Evolutionary conservation across 768 basidiomycete species (phyloP), one percentile per base, ranked within the genome.

Genomic region (Termitomyces sp.): DNA sequence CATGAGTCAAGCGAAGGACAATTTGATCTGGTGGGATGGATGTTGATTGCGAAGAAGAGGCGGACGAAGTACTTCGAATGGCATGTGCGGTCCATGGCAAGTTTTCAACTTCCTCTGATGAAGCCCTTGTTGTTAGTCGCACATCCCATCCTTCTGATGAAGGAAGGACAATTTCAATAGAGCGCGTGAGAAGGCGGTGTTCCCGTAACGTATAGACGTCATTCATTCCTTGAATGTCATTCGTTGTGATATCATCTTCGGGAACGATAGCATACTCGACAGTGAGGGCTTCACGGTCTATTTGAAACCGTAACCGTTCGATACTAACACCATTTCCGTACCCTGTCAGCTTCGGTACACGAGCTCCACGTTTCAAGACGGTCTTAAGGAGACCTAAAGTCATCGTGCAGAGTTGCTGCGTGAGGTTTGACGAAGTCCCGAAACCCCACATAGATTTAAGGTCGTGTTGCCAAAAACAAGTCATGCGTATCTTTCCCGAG

Each of bases 391-490:
- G 72, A 24, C 91, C 90, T 7, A 92, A 70, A 17, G 87, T 77
- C 81, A 96, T 91, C 5, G 88, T 84, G n/a, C 87, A 86, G 2
- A 98, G 78, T 61, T 96, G 92, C 60, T 92, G 90, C 9, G 82
- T 78, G 10, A 93, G 63, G 30, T 81, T 77, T 15, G 81, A 74
- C 1, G 82, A 77, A 0, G 85, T 80, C 7, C 84, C 85, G 49
- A 93, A 79, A 38, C 84, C 89, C 92, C 93, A 96, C 38, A 91
- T 68, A 0, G 91, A 81, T 59, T 90, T 88, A 28, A 96, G 80
- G 72, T 97, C 91, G 67, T 96, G 94, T 66, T 95, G 91, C 90
- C 92, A 96, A 66, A 96, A 94, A 65, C 91, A 95, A 1, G 90
- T 93, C 58, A 95, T 82, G 37, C 91, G 85, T 26, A 93, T 66